Percentiles rank a stretch among this genome's conserved stretches.
Evolutionary conservation across 2,329 filamentous ascomycete species (phyloP).

Genomic region (Fusarium sublunatum): DNA sequence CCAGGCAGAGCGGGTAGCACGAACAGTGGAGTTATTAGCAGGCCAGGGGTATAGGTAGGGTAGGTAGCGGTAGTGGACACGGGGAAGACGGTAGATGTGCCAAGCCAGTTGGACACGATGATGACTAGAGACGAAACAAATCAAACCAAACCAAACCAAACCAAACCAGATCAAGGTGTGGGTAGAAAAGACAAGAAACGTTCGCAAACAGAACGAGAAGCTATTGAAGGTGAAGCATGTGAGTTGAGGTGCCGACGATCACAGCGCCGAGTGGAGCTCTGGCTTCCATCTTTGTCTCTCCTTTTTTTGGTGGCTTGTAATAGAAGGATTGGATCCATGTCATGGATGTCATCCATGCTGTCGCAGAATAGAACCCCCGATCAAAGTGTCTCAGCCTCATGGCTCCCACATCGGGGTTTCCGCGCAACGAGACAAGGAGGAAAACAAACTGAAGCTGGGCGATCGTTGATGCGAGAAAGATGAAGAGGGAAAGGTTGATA

Average conservation of each 20-base stretch:
- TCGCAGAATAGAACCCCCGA: slow-evolving; percentile 26
- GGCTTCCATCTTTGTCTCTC: slow-evolving; percentile 13
- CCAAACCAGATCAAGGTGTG: slow-evolving; percentile 1
- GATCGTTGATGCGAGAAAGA: slow-evolving; percentile 8
- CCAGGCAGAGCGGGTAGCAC: slow-evolving; percentile 32
- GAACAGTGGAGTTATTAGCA: slow-evolving; percentile 29
- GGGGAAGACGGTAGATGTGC: slow-evolving; percentile 29
- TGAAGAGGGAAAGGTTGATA: not conserved
- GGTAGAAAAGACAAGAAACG: not conserved
- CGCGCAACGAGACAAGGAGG: slow-evolving; percentile 16
- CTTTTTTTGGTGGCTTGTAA: slow-evolving; percentile 30
- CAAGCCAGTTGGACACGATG: slow-evolving; percentile 29
- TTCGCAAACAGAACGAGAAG: not conserved
- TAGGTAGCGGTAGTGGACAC: slow-evolving; percentile 27
- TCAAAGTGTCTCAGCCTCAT: slow-evolving; percentile 30
- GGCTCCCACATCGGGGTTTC: slow-evolving; percentile 21
- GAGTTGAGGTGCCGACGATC: slow-evolving; percentile 5
- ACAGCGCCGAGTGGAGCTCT: slow-evolving; percentile 17
- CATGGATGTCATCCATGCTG: not conserved
- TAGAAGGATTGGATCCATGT: not conserved
- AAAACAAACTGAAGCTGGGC: slow-evolving; percentile 7
- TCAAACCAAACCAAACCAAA: too few species aligned
- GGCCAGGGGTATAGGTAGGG: not conserved
- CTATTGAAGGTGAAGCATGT: slow-evolving; percentile 12
- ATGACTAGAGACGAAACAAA: slow-evolving; percentile 11